A percentile compares a stretch with the other conserved stretches of the same genome.
These are phyloP conservation scores for Gloeopeniophorella convolvens DNA, from an alignment of 768 basidiomycete species.

Conservation along the genomic window DNA sequence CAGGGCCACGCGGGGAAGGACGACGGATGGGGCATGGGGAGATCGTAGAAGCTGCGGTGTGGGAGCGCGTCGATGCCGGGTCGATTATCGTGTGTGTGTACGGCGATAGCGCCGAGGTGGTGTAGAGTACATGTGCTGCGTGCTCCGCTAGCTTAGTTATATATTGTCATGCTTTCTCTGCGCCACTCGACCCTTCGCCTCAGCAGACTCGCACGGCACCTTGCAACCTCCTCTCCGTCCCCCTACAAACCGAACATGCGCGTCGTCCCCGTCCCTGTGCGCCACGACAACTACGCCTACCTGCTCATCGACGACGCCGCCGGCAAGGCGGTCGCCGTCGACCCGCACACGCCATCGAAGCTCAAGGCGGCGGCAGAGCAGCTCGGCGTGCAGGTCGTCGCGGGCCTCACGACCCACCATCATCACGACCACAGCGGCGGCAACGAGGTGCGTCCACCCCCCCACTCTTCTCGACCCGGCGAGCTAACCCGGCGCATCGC, in stretches of 20 bases:
- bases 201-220: background rate
- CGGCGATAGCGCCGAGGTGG: too few relatives aligned
- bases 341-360: conserved; percentile 71
- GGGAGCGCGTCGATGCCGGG: too few relatives aligned
- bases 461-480: conserved; percentile 3
- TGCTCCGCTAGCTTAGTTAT: too few relatives aligned
- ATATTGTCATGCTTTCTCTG: too few relatives aligned
- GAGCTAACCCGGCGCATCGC: background rate
- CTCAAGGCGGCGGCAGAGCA: conserved; percentile 55
- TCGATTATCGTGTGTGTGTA: too few relatives aligned
- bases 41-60: too few relatives aligned
- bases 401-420: conserved; percentile 86
- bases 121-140: too few relatives aligned
- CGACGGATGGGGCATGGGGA: too few relatives aligned
- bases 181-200: too few relatives aligned
- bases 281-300: conserved; percentile 82
- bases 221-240: conserved; percentile 22
- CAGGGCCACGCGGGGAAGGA: too few relatives aligned
- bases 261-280: conserved; percentile 72
- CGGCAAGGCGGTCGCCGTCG: conserved; percentile 69
- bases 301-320: conserved; percentile 65
- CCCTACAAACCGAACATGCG: conserved; percentile 50
- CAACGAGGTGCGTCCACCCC: conserved; percentile 50
- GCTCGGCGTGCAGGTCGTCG: conserved; percentile 59
- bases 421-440: conserved; percentile 88